phyloP scores from a whole-genome alignment of 768 basidiomycete species.

The Pleurotus platypus region DNA sequence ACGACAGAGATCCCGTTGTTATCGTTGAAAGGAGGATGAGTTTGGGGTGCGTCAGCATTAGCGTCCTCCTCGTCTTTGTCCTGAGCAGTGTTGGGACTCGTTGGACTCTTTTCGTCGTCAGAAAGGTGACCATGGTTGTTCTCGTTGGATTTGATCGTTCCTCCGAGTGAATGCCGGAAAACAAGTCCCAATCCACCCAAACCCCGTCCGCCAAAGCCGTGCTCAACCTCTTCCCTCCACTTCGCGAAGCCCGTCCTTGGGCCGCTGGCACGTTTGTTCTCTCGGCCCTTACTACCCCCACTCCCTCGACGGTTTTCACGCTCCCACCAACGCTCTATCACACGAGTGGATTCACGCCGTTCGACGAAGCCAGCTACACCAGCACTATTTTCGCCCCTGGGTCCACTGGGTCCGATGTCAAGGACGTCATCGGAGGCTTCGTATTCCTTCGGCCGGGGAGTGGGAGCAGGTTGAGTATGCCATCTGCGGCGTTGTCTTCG shows the following conservation, averaged over 20 bases:
- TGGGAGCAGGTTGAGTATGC: background rate
- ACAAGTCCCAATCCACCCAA: slow-evolving; percentile 32
- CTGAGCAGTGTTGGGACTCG: background rate
- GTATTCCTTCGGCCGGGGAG: background rate
- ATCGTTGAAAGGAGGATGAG: background rate
- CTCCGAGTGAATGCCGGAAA: slow-evolving; percentile 34
- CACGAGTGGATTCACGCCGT: background rate
- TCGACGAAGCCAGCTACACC: slow-evolving; percentile 6
- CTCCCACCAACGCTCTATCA: slow-evolving; percentile 3
- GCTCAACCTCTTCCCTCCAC: slow-evolving; percentile 42
- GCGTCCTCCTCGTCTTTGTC: background rate
- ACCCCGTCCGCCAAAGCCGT: slow-evolving; percentile 11
- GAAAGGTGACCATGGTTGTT: slow-evolving; percentile 1
- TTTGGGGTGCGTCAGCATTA: background rate
- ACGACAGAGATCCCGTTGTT: slow-evolving; percentile 3
- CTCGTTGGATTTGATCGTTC: background rate
- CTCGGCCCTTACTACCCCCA: slow-evolving; percentile 3
- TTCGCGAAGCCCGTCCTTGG: slow-evolving; percentile 33
- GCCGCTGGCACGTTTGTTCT: slow-evolving; percentile 15
- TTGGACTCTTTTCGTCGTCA: slow-evolving; percentile 4
- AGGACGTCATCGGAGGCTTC: slow-evolving; percentile 6
- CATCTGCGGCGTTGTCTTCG: slow-evolving; percentile 28
- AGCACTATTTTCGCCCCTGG: slow-evolving; percentile 1
- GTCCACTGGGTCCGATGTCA: slow-evolving; percentile 12
- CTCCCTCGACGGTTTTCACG: slow-evolving; percentile 9